Evolutionary conservation across 1,284 basidiomycete genomes (phyloP).

Genomic region (Moesziomyces sp.): DNA sequence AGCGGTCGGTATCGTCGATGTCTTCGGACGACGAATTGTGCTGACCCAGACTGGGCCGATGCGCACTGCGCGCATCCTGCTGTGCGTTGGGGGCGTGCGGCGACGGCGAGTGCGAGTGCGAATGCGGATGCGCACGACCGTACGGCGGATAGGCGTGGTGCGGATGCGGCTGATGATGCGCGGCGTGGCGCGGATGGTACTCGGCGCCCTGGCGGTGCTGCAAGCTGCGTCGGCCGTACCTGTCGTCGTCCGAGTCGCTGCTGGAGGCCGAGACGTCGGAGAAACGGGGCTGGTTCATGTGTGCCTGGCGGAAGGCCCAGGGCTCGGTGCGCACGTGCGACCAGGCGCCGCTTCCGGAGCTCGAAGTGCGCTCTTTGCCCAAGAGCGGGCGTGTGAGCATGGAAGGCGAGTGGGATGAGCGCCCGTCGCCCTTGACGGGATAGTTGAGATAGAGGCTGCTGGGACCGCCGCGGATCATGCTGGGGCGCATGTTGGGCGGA

Average conservation of each 20-base stretch:
- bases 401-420: slow-evolving; percentile 25
- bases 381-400: slow-evolving; percentile 18
- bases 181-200: slow-evolving; percentile 7
- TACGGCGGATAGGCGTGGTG: slow-evolving; percentile 10
- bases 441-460: slow-evolving; percentile 50
- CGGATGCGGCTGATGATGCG: slow-evolving; percentile 12
- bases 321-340: slow-evolving; percentile 45
- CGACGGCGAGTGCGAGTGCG: background rate
- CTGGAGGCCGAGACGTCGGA: slow-evolving; percentile 42
- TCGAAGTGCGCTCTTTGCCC: slow-evolving; percentile 35
- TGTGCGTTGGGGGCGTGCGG: slow-evolving; percentile 20
- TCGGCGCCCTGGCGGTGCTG: slow-evolving; percentile 20
- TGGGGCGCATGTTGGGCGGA: slow-evolving; percentile 45
- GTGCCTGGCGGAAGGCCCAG: slow-evolving; percentile 40
- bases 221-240: slow-evolving; percentile 16
- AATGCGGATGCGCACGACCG: background rate
- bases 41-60: slow-evolving; percentile 19
- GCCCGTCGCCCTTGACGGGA: slow-evolving; percentile 23
- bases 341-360: slow-evolving; percentile 33
- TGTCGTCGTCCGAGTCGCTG: slow-evolving; percentile 44
- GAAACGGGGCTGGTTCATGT: slow-evolving; percentile 41
- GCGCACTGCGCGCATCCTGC: slow-evolving; percentile 9
- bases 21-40: slow-evolving; percentile 42
- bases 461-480: slow-evolving; percentile 49
- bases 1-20: slow-evolving; percentile 28